phyloP scores from a whole-genome alignment of 768 basidiomycete species.

The Tremella mesenterica region DNA sequence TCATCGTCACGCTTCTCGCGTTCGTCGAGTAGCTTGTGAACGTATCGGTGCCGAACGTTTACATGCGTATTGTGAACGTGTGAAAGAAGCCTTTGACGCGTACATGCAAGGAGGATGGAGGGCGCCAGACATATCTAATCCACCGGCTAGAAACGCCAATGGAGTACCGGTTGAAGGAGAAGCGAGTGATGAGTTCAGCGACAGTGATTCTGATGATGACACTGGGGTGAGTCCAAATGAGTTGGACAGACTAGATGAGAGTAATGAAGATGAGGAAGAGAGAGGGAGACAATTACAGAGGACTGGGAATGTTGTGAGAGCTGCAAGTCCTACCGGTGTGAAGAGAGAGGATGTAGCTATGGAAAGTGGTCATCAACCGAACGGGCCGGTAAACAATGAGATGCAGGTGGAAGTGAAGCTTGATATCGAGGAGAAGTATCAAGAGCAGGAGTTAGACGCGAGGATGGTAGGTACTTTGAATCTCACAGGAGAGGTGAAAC shows the following conservation, averaged over 20 bases:
- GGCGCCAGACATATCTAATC: background rate
- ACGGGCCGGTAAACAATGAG: too few species aligned
- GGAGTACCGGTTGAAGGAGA: background rate
- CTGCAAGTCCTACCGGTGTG: too few species aligned
- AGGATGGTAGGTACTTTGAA: too few species aligned
- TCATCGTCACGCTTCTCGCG: conserved; percentile 37
- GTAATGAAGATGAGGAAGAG: conserved; percentile 5
- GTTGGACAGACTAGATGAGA: background rate
- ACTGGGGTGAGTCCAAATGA: background rate
- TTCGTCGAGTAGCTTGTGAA: conserved; percentile 40
- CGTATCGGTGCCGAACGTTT: conserved; percentile 42
- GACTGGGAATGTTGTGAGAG: background rate
- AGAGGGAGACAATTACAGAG: background rate
- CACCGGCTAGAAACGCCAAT: background rate
- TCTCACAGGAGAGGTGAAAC: too few species aligned
- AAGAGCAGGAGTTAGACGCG: too few species aligned
- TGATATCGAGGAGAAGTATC: too few species aligned
- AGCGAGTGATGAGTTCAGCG: background rate
- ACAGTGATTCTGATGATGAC: background rate
- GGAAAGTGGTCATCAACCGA: too few species aligned
- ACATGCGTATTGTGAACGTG: conserved; percentile 41
- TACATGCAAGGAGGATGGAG: conserved; percentile 28
- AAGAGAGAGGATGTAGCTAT: too few species aligned
- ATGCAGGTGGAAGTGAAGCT: too few species aligned
- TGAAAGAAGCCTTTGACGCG: conserved; percentile 42